These are phyloP conservation scores for Coprinopsis strossmayeri DNA, from an alignment of 768 basidiomycete species.

Conservation along the genomic window DNA sequence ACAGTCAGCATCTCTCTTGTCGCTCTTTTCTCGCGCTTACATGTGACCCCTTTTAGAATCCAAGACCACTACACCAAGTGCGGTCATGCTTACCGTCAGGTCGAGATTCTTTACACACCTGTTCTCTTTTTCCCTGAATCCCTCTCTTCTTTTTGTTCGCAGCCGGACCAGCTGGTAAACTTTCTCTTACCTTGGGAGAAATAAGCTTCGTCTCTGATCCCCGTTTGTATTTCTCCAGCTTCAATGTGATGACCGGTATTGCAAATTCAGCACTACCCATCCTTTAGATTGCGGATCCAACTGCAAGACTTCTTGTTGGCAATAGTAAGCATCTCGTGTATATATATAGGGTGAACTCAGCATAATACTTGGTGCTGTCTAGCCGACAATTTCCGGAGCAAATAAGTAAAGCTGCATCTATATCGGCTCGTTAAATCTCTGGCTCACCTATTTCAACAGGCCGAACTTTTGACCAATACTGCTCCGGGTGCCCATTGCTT, in stretches of 20 bases:
- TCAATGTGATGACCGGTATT: slow-evolving; percentile 55
- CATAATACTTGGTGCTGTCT: too few species aligned
- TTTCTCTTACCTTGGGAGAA: slow-evolving; percentile 8
- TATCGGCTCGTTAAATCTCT: not conserved
- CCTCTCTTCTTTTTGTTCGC: slow-evolving; percentile 4
- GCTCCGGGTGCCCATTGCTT: slow-evolving; percentile 4
- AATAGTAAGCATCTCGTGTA: too few species aligned
- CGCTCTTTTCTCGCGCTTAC: slow-evolving; percentile 10
- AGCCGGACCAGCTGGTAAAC: slow-evolving; percentile 60
- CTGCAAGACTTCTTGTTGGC: slow-evolving; percentile 65
- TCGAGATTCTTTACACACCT: slow-evolving; percentile 21
- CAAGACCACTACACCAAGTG: slow-evolving; percentile 56
- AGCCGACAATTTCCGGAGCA: slow-evolving; percentile 52
- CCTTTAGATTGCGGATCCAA: slow-evolving; percentile 51
- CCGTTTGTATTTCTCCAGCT: slow-evolving; percentile 34
- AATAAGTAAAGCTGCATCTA: slow-evolving; percentile 45
- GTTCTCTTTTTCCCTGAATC: not conserved
- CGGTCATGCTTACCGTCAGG: slow-evolving; percentile 46
- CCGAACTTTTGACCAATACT: slow-evolving; percentile 5
- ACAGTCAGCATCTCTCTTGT: slow-evolving; percentile 40
- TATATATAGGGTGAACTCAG: too few species aligned
- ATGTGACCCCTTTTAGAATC: slow-evolving; percentile 39
- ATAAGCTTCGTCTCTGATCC: slow-evolving; percentile 4
- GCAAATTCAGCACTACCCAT: slow-evolving; percentile 68
- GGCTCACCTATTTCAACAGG: not conserved